Conservation (phyloP, 1,139 yeast species). For the Protomyces pachydermus region DNA sequence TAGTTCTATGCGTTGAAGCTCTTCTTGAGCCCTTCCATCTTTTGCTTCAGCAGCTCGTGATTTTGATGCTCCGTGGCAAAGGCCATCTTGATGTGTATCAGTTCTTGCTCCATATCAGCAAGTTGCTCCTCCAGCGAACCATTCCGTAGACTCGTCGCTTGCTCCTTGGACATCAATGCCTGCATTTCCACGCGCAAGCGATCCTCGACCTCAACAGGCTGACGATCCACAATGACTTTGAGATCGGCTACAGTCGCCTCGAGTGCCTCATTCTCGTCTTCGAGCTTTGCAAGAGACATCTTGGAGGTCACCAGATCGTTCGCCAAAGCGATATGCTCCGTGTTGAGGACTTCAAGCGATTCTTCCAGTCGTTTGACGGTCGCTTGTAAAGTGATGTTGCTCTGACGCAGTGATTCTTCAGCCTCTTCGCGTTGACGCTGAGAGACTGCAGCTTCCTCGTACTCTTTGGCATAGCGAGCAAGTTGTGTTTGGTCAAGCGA, state of each 20-base stretch:
- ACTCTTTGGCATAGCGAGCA: slow-evolving; percentile 66
- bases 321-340: slow-evolving; percentile 73
- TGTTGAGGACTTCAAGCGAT: slow-evolving; percentile 60
- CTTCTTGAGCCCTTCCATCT: slow-evolving; percentile 24
- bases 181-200: slow-evolving; percentile 41
- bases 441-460: slow-evolving; percentile 61
- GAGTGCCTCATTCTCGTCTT: slow-evolving; percentile 59
- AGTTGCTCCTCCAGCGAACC: slow-evolving; percentile 14
- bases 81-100: slow-evolving; percentile 18
- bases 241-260: slow-evolving; percentile 52
- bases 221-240: slow-evolving; percentile 38
- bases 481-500: slow-evolving; percentile 67
- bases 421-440: slow-evolving; percentile 68
- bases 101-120: slow-evolving; percentile 21
- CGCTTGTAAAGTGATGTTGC: slow-evolving; percentile 68
- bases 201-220: slow-evolving; percentile 34
- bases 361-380: slow-evolving; percentile 72
- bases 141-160: slow-evolving; percentile 1
- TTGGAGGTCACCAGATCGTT: slow-evolving; percentile 66
- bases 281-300: slow-evolving; percentile 58
- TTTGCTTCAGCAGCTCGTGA: slow-evolving; percentile 7
- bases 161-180: slow-evolving; percentile 50
- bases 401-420: slow-evolving; percentile 56
- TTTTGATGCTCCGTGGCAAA: slow-evolving; percentile 23
- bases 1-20: slow-evolving; percentile 13